Evolutionary conservation across 441 rosid species (phyloP).

Genomic region (Gossypium schwendimanii): DNA sequence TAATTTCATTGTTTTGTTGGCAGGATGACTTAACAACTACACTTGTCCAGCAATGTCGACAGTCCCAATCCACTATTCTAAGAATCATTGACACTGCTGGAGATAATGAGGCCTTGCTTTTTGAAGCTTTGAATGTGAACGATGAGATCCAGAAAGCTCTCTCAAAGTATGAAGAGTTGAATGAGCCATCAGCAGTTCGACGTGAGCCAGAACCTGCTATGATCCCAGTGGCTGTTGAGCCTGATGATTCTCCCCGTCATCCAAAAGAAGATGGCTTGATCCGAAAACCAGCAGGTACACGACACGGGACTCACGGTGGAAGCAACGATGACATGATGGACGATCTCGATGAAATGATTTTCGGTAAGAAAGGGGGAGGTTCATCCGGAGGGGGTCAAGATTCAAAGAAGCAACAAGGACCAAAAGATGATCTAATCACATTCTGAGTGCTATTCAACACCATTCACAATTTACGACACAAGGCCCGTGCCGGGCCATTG

Average conservation of each 20-base stretch:
- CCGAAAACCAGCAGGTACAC: conserved; percentile 53
- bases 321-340: conserved; percentile 81
- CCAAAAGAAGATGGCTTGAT: conserved; percentile 55
- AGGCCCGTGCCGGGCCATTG: conserved; percentile 5
- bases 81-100: conserved; percentile 75
- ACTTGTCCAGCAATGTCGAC: conserved; percentile 67
- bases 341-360: conserved; percentile 91
- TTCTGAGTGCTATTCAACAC: conserved; percentile 18
- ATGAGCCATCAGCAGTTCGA: conserved; percentile 40
- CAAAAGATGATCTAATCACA: conserved; percentile 72
- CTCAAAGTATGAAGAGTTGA: conserved; percentile 55
- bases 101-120: conserved; percentile 75
- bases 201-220: conserved; percentile 69
- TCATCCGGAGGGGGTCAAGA: conserved; percentile 46
- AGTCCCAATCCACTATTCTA: conserved; percentile 49
- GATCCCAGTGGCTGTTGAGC: conserved; percentile 80
- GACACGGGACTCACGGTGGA: conserved; percentile 52
- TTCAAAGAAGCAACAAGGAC: conserved; percentile 44
- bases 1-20: conserved; percentile 8
- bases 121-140: conserved; percentile 75
- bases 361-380: conserved; percentile 63
- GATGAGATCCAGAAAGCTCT: conserved; percentile 73
- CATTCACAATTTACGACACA: conserved; percentile 13
- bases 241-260: conserved; percentile 56
- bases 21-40: conserved; percentile 73